phyloP scores from a whole-genome alignment of 768 basidiomycete genomes.

The Panaeolus papilionaceus region DNA sequence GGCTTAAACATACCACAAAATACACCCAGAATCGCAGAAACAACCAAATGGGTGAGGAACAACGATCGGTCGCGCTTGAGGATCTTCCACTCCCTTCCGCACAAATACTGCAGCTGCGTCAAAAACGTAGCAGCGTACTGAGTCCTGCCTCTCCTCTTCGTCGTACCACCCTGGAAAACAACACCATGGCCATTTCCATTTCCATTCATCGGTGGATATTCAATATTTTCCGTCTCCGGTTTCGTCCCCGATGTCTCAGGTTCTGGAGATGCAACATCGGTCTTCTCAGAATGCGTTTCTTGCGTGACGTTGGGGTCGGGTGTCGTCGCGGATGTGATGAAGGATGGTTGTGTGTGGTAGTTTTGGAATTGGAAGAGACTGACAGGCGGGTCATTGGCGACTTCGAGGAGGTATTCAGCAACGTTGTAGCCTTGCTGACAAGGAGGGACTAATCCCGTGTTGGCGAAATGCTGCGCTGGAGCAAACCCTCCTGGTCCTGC shows the following conservation, averaged over 20 bases:
- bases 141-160: conserved; percentile 26
- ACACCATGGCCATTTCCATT: conserved; percentile 19
- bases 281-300: conserved; percentile 19
- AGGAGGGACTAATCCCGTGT: conserved; percentile 46
- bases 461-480: conserved; percentile 72
- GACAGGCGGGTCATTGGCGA: conserved; percentile 73
- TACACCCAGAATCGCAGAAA: conserved; percentile 78
- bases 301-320: conserved; percentile 1
- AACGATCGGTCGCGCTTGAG: conserved; percentile 82
- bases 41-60: conserved; percentile 77
- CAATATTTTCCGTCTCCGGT: background rate
- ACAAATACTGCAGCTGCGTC: conserved; percentile 86
- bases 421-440: conserved; percentile 89
- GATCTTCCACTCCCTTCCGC: conserved; percentile 86
- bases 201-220: conserved; percentile 3
- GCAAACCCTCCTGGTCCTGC: conserved; percentile 76
- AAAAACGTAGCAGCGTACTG: conserved; percentile 80
- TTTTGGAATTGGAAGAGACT: conserved; percentile 45
- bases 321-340: background rate
- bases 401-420: conserved; percentile 90
- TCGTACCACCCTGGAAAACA: conserved; percentile 4
- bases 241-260: conserved; percentile 7
- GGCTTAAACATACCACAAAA: conserved; percentile 63
- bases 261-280: background rate
- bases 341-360: conserved; percentile 16